These are phyloP conservation scores for Phlebiopsis gigantea DNA, from an alignment of 768 basidiomycete genomes.

Conservation along the genomic window DNA sequence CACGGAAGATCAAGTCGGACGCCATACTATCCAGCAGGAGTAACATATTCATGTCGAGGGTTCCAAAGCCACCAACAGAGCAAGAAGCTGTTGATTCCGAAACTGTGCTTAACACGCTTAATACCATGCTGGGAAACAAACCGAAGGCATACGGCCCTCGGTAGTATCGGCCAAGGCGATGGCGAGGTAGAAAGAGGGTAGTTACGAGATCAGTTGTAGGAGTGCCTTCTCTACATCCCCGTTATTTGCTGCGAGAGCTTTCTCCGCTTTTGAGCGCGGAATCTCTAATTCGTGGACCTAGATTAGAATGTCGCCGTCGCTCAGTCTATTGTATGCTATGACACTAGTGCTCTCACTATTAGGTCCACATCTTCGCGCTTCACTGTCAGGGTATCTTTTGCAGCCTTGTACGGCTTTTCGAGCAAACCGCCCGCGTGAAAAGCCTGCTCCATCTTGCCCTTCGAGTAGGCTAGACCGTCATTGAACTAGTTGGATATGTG, in stretches of 20 bases:
- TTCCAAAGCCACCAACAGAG: too few species aligned
- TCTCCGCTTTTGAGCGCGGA: slow-evolving; percentile 52
- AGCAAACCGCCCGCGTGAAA: slow-evolving; percentile 47
- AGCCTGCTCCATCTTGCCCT: slow-evolving; percentile 61
- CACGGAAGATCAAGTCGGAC: background rate
- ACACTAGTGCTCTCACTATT: slow-evolving; percentile 37
- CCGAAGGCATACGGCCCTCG: background rate
- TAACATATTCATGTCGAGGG: too few species aligned
- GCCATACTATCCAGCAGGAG: background rate
- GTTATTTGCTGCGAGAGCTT: slow-evolving; percentile 44
- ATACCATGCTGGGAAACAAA: background rate
- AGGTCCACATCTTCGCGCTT: slow-evolving; percentile 64
- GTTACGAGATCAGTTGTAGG: slow-evolving; percentile 16
- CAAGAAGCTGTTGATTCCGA: background rate
- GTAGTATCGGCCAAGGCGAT: background rate
- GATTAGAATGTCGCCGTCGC: background rate
- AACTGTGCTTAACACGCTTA: background rate
- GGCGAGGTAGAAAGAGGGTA: background rate
- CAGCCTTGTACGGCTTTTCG: slow-evolving; percentile 46
- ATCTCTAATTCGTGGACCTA: slow-evolving; percentile 66
- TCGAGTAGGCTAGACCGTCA: slow-evolving; percentile 65
- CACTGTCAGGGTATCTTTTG: slow-evolving; percentile 35
- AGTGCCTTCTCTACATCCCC: slow-evolving; percentile 52
- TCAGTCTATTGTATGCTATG: background rate
- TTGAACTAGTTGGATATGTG: slow-evolving; percentile 41